Conservation (phyloP, 208 protist species). For the Crithidia fasciculata region DNA sequence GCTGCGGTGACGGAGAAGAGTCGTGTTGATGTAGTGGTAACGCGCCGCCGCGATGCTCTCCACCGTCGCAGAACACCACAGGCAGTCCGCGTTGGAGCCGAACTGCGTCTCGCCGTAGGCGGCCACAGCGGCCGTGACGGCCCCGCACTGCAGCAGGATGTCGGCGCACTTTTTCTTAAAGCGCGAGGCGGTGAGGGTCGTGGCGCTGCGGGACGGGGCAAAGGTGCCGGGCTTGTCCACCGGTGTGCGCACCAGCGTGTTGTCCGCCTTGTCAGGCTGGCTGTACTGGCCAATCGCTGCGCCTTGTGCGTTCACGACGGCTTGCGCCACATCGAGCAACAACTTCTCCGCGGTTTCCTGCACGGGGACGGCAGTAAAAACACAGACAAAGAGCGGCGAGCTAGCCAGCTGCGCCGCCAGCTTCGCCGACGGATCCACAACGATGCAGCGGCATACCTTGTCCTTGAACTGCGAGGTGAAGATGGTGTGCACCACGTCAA, state of each 20-base stretch:
- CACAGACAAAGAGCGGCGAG: conserved; percentile 26
- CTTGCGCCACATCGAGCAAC: conserved; percentile 46
- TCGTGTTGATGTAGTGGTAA: conserved; percentile 56
- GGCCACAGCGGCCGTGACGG: conserved; percentile 54
- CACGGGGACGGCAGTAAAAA: conserved; percentile 22
- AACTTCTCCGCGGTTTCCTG: conserved; percentile 39
- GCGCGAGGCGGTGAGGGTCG: conserved; percentile 27
- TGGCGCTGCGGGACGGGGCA: conserved; percentile 14
- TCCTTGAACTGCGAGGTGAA: conserved; percentile 67
- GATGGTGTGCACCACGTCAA: conserved; percentile 57
- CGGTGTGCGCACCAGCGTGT: conserved; percentile 33
- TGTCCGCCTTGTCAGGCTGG: conserved; percentile 32
- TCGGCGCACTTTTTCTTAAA: conserved; percentile 74
- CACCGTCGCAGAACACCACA: conserved; percentile 82
- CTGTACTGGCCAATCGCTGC: conserved; percentile 24
- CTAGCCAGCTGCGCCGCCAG: conserved; percentile 18
- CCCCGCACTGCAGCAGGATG: conserved; percentile 68
- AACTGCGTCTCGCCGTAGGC: conserved; percentile 74
- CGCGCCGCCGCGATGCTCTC: conserved; percentile 84
- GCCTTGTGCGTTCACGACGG: conserved; percentile 31
- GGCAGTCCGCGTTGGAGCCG: conserved; percentile 47
- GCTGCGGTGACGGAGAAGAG: conserved; percentile 34
- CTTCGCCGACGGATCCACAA: conserved; percentile 50
- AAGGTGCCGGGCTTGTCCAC: conserved; percentile 35
- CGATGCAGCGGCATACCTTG: conserved; percentile 79